Percentiles rank a stretch among this genome's conserved stretches.
Evolutionary conservation across 2,329 filamentous ascomycete genomes (phyloP).

Genomic region (Beauveria scarabaeidicola): DNA sequence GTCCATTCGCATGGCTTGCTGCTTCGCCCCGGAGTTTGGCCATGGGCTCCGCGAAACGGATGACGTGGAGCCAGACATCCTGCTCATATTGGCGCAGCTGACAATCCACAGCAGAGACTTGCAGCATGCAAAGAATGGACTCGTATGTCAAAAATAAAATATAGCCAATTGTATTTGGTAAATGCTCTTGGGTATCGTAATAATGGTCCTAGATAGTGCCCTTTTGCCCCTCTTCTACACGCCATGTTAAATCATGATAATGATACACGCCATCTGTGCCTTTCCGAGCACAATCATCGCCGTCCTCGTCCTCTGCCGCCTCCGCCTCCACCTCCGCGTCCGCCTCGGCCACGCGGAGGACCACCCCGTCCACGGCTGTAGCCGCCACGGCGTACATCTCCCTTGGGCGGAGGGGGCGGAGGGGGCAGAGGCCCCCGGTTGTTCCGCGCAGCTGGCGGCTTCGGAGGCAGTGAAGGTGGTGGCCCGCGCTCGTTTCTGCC

Average conservation of each 20-base stretch:
- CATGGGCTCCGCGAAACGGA: background rate
- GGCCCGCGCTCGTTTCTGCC: conserved; percentile 7
- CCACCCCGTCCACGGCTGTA: background rate
- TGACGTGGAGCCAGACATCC: conserved; percentile 1
- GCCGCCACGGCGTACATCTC: background rate
- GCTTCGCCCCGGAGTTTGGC: background rate
- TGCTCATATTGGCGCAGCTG: background rate
- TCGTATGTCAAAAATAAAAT: background rate
- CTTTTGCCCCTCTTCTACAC: background rate
- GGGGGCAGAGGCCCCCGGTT: conserved; percentile 25
- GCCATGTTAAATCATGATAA: background rate
- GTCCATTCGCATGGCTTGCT: background rate
- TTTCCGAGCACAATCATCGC: background rate
- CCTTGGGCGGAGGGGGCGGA: conserved; percentile 3
- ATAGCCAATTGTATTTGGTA: conserved; percentile 1
- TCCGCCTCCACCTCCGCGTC: conserved; percentile 19
- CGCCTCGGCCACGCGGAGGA: conserved; percentile 15
- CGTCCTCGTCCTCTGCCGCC: conserved; percentile 14
- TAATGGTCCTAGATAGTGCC: background rate
- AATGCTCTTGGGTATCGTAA: conserved; percentile 1
- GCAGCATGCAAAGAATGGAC: background rate
- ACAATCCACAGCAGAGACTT: background rate
- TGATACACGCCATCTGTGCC: background rate
- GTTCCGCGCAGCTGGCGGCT: conserved; percentile 6
- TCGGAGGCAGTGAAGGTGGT: conserved; percentile 12